Evolutionary conservation across 148 eudicot genomes (phyloP).

Genomic region (Mesembryanthemum crystallinum): DNA sequence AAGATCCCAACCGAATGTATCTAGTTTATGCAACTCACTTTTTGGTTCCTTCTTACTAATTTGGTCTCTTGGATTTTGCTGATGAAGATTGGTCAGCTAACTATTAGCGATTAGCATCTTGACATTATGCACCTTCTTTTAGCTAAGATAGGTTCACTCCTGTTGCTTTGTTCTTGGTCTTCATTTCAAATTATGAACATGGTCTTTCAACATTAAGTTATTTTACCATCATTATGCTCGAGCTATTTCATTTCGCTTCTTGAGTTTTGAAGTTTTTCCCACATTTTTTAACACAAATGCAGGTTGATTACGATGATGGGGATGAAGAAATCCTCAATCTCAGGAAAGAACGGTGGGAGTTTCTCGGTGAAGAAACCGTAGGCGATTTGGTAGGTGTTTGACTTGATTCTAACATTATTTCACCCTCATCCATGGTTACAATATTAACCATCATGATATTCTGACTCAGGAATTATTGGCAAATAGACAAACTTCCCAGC

Average conservation of each 20-base stretch:
- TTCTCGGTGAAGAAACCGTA: constrained; percentile 29
- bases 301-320: constrained; percentile 55
- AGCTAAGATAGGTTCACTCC: background rate
- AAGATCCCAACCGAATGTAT: background rate
- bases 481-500: constrained; percentile 17
- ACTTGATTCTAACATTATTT: background rate
- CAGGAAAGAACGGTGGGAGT: constrained; percentile 40
- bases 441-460: background rate
- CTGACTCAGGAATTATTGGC: constrained; percentile 20
- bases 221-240: background rate
- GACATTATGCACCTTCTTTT: background rate
- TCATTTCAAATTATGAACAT: background rate
- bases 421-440: background rate
- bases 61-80: background rate
- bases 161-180: background rate
- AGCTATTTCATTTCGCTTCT: background rate
- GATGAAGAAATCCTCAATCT: constrained; percentile 56
- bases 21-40: background rate
- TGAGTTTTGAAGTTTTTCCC: constrained; percentile 4
- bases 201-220: background rate
- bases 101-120: background rate
- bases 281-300: background rate
- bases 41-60: background rate
- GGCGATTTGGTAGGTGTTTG: constrained; percentile 31
- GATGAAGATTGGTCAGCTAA: background rate